phyloP scores from a whole-genome alignment of 306 rosid genomes.

The Comarum palustre region DNA sequence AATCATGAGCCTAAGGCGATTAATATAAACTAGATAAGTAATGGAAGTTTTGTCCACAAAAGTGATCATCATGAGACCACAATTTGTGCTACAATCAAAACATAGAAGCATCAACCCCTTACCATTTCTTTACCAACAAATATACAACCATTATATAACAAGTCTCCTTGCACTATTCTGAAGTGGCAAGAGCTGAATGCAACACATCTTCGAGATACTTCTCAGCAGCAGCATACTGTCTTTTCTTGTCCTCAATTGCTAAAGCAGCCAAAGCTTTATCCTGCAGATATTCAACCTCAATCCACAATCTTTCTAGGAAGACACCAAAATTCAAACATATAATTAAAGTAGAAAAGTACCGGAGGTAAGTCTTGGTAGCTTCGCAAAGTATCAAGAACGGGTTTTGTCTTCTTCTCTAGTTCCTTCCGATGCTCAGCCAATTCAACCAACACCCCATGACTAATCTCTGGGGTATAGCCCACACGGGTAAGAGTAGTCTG shows the following conservation, averaged over 20 bases:
- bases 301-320: neutral
- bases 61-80: neutral
- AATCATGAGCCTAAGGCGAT: neutral
- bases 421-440: constrained; percentile 88
- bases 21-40: neutral
- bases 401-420: constrained; percentile 89
- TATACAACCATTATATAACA: neutral
- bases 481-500: constrained; percentile 78
- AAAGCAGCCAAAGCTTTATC: constrained; percentile 96
- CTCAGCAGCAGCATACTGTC: constrained; percentile 87
- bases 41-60: too few relatives aligned
- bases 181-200: constrained; percentile 74
- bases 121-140: neutral
- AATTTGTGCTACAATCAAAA: constrained; percentile 4
- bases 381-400: constrained; percentile 79
- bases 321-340: neutral
- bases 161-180: constrained; percentile 31
- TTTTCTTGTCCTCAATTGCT: constrained; percentile 95
- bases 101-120: neutral
- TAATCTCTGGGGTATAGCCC: constrained; percentile 78
- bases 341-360: constrained; percentile 28
- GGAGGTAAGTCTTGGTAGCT: constrained; percentile 97
- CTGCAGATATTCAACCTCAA: constrained; percentile 37
- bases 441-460: constrained; percentile 81
- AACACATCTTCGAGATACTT: constrained; percentile 88